Evolutionary conservation across 306 rosid species (phyloP).

Genomic region (Begonia fuchsioides): DNA sequence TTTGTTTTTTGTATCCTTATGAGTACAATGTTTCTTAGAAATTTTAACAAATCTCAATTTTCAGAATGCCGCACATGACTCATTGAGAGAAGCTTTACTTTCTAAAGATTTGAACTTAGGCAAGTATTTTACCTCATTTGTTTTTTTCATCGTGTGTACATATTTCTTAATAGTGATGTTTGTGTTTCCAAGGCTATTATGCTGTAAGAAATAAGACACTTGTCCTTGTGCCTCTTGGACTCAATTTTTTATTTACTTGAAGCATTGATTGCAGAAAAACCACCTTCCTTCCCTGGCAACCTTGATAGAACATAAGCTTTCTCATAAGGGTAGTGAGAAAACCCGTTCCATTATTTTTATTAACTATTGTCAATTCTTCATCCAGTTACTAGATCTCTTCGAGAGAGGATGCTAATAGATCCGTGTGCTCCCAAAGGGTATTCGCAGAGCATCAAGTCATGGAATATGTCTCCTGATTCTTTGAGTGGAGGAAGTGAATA

Average conservation of each 20-base stretch:
- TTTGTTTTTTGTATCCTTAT: too few species aligned
- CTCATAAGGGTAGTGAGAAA: too few species aligned
- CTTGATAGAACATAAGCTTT: too few species aligned
- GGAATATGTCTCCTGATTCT: conserved; percentile 39
- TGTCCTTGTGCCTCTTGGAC: too few species aligned
- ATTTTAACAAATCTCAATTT: conserved; percentile 15
- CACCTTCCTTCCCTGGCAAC: too few species aligned
- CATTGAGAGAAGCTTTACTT: conserved; percentile 57
- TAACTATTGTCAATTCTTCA: conserved; percentile 9
- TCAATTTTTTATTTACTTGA: too few species aligned
- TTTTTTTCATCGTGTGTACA: conserved; percentile 1
- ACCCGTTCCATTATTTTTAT: too few species aligned
- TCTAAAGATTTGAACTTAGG: conserved; percentile 35
- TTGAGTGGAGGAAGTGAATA: conserved; percentile 17
- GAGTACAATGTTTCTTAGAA: background rate
- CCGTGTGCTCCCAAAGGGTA: conserved; percentile 90
- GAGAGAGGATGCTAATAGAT: conserved; percentile 31
- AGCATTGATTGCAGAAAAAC: too few species aligned
- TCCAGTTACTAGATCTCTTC: conserved; percentile 54
- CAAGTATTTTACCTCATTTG: conserved; percentile 19
- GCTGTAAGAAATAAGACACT: too few species aligned
- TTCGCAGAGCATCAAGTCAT: conserved; percentile 25
- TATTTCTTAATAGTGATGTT: too few species aligned
- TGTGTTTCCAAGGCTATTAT: too few species aligned
- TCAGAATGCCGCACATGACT: conserved; percentile 87